phyloP scores from a whole-genome alignment of 2,329 filamentous ascomycete genomes.

The Alternaria arborescens region DNA sequence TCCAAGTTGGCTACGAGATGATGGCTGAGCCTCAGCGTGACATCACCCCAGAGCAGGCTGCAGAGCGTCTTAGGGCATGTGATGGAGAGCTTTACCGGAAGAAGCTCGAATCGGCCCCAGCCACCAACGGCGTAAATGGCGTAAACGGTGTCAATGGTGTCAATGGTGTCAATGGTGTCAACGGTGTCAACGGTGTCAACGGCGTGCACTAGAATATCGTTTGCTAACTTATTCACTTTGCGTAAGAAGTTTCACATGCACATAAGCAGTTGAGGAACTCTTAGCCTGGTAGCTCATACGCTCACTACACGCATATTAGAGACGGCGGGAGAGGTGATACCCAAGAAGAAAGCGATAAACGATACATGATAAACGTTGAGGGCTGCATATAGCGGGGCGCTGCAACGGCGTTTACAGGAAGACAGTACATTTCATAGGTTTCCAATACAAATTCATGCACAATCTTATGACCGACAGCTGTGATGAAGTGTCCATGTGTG shows the following conservation, averaged over 20 bases:
- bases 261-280: background rate
- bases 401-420: background rate
- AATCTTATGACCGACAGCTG: background rate
- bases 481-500: background rate
- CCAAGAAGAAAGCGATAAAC: conserved; percentile 5
- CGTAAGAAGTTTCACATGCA: background rate
- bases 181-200: conserved; percentile 18
- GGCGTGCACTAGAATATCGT: conserved; percentile 1
- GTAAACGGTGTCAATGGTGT: conserved; percentile 29
- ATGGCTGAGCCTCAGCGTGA: conserved; percentile 98
- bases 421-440: background rate
- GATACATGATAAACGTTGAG: background rate
- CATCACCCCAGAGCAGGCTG: conserved; percentile 96
- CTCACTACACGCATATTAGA: background rate
- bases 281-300: conserved; percentile 2
- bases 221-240: background rate
- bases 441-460: background rate
- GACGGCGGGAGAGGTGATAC: background rate
- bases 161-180: conserved; percentile 19
- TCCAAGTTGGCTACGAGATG: conserved; percentile 94
- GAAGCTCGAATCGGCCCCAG: conserved; percentile 39
- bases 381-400: conserved; percentile 1
- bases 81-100: conserved; percentile 86
- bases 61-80: conserved; percentile 76
- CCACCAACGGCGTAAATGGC: conserved; percentile 31